Percentiles rank a stretch among this genome's conserved stretches.
Conservation (phyloP, 2,329 filamentous ascomycete species). For the Fusarium lateritium region DNA sequence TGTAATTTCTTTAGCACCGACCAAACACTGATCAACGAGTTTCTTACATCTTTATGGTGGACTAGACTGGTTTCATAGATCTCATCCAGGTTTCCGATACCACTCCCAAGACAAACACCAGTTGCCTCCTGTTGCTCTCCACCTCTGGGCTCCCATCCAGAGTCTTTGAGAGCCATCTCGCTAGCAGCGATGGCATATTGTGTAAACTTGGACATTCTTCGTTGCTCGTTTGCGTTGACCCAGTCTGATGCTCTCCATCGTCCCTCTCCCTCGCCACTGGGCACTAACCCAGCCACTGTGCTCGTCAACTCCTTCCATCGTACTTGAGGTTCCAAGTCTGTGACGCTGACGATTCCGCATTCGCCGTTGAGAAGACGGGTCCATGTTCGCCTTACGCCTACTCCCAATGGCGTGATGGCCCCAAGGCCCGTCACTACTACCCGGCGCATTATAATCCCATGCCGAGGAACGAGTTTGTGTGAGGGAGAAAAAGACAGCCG, state of each 20-base stretch:
- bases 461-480: conserved; percentile 21
- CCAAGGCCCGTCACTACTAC: conserved; percentile 89
- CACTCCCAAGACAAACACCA: conserved; percentile 93
- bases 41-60: conserved; percentile 78
- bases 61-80: conserved; percentile 86
- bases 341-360: conserved; percentile 84
- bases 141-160: conserved; percentile 77
- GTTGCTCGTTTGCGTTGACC: conserved; percentile 68
- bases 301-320: conserved; percentile 83
- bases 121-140: conserved; percentile 80
- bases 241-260: conserved; percentile 69
- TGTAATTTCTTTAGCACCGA: conserved; percentile 54
- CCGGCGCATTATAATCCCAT: conserved; percentile 72
- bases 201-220: conserved; percentile 91
- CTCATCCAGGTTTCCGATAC: conserved; percentile 94
- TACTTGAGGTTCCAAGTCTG: conserved; percentile 67
- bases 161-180: conserved; percentile 87
- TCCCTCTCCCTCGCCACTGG: conserved; percentile 61
- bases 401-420: conserved; percentile 85
- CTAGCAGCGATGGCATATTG: conserved; percentile 92
- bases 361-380: conserved; percentile 82
- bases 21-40: not conserved
- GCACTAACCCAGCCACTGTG: conserved; percentile 87
- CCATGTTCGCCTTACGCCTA: conserved; percentile 86
- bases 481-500: not conserved